These are phyloP conservation scores for Pterulicium gracile DNA, from an alignment of 1,284 basidiomycete species.

Conservation along the genomic window DNA sequence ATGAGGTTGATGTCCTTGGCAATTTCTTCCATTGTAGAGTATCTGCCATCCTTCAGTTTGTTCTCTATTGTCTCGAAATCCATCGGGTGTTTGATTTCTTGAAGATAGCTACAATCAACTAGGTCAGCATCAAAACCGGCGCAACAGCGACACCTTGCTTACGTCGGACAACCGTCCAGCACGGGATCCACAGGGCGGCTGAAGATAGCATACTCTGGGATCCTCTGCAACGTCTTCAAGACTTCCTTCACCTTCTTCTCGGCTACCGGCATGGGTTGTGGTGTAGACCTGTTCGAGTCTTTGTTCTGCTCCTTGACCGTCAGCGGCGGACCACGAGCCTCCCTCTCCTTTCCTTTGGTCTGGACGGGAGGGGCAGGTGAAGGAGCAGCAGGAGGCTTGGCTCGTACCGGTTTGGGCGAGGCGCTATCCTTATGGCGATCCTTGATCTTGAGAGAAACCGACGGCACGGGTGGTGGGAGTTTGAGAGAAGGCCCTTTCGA, in stretches of 20 bases:
- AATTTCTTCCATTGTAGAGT: constrained; percentile 75
- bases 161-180: constrained; percentile 80
- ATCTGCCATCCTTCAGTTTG: constrained; percentile 61
- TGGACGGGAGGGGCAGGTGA: constrained; percentile 26
- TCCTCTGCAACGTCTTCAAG: constrained; percentile 52
- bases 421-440: neutral
- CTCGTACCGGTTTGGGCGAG: constrained; percentile 3
- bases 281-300: constrained; percentile 32
- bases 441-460: constrained; percentile 3
- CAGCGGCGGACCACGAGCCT: constrained; percentile 25
- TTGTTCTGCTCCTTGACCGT: constrained; percentile 11
- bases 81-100: constrained; percentile 93
- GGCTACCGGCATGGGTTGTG: constrained; percentile 43
- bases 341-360: constrained; percentile 58
- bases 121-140: constrained; percentile 4
- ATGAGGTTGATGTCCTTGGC: constrained; percentile 77
- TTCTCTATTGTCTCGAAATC: constrained; percentile 80
- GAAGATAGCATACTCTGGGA: constrained; percentile 74
- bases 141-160: constrained; percentile 20
- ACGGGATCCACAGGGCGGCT: constrained; percentile 79
- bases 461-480: constrained; percentile 15
- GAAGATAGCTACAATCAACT: constrained; percentile 63
- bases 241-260: constrained; percentile 75
- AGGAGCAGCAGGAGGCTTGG: constrained; percentile 12
- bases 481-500: constrained; percentile 16